A percentile compares a stretch with the other conserved stretches of the same genome.
These are phyloP conservation scores for Kodamaea ohmeri DNA, from an alignment of 1,139 yeast species.

Conservation along the genomic window DNA sequence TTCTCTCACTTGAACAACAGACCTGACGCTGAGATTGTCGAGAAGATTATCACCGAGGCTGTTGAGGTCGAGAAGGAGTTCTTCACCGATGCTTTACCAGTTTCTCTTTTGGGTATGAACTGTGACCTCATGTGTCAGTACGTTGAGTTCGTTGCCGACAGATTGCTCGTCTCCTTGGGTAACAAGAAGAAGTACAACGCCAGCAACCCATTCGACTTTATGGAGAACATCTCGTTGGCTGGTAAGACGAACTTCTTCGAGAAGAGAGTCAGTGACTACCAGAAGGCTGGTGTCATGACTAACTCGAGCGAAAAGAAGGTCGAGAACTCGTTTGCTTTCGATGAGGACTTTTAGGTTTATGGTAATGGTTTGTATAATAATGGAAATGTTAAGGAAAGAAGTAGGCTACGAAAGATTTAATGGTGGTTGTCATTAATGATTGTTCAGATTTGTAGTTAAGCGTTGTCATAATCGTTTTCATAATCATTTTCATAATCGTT, in stretches of 20 bases:
- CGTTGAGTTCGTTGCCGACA: constrained; percentile 96
- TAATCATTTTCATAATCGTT: too few species aligned
- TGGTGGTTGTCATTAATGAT: too few species aligned
- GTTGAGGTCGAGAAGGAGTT: constrained; percentile 91
- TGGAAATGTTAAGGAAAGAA: not conserved
- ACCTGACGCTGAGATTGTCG: constrained; percentile 75
- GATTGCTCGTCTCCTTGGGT: constrained; percentile 85
- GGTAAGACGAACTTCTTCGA: constrained; percentile 99
- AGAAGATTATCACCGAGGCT: constrained; percentile 89
- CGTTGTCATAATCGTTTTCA: too few species aligned
- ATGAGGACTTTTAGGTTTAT: constrained; percentile 42
- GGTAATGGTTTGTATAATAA: constrained; percentile 3
- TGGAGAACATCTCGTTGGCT: constrained; percentile 96
- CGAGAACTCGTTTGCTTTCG: constrained; percentile 41
- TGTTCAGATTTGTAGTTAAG: too few species aligned
- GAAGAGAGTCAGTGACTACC: constrained; percentile 98
- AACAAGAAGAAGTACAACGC: constrained; percentile 85
- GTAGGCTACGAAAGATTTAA: not conserved
- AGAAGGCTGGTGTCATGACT: constrained; percentile 98
- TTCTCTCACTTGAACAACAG: constrained; percentile 90
- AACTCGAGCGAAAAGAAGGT: constrained; percentile 31
- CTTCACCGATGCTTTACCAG: constrained; percentile 92
- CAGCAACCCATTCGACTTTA: constrained; percentile 93
- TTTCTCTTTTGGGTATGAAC: constrained; percentile 91
- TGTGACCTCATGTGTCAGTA: constrained; percentile 90